Evolutionary conservation across 495 filamentous ascomycete genomes (phyloP).

Genomic region (Penicillium parvum): DNA sequence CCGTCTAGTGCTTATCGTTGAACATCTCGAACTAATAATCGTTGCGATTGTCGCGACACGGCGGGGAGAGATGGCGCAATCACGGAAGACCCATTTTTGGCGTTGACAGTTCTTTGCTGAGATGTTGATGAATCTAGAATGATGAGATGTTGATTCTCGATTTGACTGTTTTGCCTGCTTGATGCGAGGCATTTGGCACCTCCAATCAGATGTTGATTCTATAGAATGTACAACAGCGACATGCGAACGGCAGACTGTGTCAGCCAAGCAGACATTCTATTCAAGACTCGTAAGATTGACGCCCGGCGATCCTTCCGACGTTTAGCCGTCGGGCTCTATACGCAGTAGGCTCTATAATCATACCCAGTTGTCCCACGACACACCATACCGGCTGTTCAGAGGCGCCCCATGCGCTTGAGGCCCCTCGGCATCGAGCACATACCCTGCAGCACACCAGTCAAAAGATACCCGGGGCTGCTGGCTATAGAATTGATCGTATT

Average conservation of each 20-base stretch:
- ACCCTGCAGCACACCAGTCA: conserved; percentile 55
- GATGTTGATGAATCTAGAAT: too few relatives aligned
- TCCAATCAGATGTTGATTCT: too few relatives aligned
- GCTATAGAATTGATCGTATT: conserved; percentile 56
- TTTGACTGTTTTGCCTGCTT: too few relatives aligned
- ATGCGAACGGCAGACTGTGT: too few relatives aligned
- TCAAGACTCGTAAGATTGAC: too few relatives aligned
- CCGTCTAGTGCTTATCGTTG: conserved; percentile 1
- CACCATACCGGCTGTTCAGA: conserved; percentile 26
- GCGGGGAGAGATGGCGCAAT: conserved; percentile 25
- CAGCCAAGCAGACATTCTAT: too few relatives aligned
- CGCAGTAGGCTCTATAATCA: conserved; percentile 1
- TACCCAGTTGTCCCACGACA: conserved; percentile 33
- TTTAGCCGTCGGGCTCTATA: neutral
- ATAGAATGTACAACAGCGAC: too few relatives aligned
- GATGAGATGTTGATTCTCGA: too few relatives aligned
- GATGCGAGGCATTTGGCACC: too few relatives aligned
- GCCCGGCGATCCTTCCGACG: too few relatives aligned
- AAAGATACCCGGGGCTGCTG: conserved; percentile 48
- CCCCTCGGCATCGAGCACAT: conserved; percentile 58
- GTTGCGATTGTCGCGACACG: conserved; percentile 17
- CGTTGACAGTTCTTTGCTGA: too few relatives aligned
- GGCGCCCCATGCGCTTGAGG: conserved; percentile 48
- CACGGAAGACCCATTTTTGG: conserved; percentile 11
- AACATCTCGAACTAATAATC: conserved; percentile 2